These are phyloP conservation scores for Wickerhamiella pararugosa DNA, from an alignment of 1,139 yeast genomes.

Conservation along the genomic window DNA sequence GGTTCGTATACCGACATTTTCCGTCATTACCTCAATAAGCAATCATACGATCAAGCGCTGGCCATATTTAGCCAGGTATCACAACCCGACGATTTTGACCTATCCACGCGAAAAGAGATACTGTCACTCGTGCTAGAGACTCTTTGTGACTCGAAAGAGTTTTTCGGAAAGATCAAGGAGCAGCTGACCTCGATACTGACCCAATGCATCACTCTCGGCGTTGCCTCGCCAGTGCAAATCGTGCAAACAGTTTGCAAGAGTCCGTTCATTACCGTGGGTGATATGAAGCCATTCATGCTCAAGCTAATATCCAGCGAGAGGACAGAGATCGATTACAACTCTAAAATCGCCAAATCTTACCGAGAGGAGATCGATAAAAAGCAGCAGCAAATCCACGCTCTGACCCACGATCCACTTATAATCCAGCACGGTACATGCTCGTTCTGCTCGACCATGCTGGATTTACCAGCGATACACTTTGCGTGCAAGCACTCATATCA, in stretches of 20 bases:
- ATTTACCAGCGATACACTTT: conserved; percentile 72
- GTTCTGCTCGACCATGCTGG: conserved; percentile 53
- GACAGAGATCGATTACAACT: conserved; percentile 53
- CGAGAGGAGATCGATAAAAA: conserved; percentile 48
- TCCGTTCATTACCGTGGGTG: conserved; percentile 56
- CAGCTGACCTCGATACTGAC: conserved; percentile 4
- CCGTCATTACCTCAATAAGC: conserved; percentile 8
- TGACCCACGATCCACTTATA: conserved; percentile 40
- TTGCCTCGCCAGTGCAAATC: conserved; percentile 58
- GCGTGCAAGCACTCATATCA: conserved; percentile 82
- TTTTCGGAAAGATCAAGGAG: conserved; percentile 13
- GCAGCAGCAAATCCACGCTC: conserved; percentile 36
- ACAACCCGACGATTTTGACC: conserved; percentile 2
- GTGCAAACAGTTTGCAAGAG: conserved; percentile 51
- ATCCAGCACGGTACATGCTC: conserved; percentile 60
- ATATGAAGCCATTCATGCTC: conserved; percentile 54
- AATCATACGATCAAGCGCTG: neutral
- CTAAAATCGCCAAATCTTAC: conserved; percentile 52
- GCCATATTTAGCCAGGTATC: neutral
- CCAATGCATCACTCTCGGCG: neutral
- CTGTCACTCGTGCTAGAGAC: neutral
- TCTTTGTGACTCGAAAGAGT: conserved; percentile 15
- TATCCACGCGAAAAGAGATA: conserved; percentile 1
- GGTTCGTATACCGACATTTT: conserved; percentile 11
- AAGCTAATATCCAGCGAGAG: conserved; percentile 47